Percentiles rank a stretch among this genome's conserved stretches.
Evolutionary conservation across 2,329 filamentous ascomycete species (phyloP).

Genomic region (Trichoderma atrobrunneum): DNA sequence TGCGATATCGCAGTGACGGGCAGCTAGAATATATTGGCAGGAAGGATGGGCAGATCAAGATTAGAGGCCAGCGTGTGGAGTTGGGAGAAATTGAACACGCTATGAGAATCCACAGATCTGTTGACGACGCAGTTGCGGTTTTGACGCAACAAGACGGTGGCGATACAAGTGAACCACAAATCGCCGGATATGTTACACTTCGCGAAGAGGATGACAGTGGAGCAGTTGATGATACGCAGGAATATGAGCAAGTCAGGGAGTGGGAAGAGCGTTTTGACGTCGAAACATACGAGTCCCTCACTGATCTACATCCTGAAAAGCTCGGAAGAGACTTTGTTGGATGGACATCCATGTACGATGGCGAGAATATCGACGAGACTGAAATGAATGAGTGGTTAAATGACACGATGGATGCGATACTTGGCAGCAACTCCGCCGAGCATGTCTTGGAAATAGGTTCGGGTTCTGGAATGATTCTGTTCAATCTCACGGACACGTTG

Average conservation of each 20-base stretch:
- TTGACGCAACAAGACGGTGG: background rate
- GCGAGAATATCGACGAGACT: background rate
- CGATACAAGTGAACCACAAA: background rate
- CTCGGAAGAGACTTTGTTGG: background rate
- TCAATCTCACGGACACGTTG: background rate
- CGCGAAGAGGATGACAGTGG: background rate
- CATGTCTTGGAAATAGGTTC: background rate
- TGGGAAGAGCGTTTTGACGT: background rate
- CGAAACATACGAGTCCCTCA: background rate
- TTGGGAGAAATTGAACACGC: background rate
- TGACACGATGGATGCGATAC: background rate
- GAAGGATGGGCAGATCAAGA: background rate
- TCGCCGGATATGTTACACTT: background rate
- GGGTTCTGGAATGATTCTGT: background rate
- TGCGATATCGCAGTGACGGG: background rate
- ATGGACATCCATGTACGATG: background rate
- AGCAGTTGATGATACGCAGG: background rate
- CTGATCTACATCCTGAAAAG: background rate
- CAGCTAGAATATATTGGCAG: background rate
- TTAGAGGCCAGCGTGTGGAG: background rate
- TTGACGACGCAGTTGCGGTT: background rate
- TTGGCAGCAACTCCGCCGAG: background rate
- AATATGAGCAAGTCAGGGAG: background rate
- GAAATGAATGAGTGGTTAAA: background rate
- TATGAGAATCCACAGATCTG: background rate